A percentile compares a stretch with the other conserved stretches of the same genome.
These are phyloP conservation scores for Rhododendron ferrugineum DNA, from an alignment of 148 eudicot genomes.

Conservation along the genomic window DNA sequence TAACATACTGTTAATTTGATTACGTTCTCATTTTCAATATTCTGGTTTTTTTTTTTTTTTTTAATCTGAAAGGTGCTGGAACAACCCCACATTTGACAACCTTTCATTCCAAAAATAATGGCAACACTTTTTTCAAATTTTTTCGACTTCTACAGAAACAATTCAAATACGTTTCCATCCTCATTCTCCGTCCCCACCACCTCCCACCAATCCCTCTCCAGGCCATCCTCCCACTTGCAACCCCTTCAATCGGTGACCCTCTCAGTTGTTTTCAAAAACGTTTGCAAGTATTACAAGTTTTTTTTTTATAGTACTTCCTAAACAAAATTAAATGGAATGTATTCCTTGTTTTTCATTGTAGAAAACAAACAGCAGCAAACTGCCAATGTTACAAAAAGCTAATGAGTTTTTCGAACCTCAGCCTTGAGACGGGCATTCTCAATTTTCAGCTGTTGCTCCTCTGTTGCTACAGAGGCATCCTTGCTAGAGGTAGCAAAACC, in stretches of 20 bases:
- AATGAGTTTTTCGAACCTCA: conserved; percentile 44
- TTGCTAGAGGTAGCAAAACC: conserved; percentile 54
- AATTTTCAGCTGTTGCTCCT: conserved; percentile 71
- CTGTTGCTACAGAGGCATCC: conserved; percentile 27
- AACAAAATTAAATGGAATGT: not conserved
- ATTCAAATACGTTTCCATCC: not conserved
- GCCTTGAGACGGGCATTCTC: conserved; percentile 89
- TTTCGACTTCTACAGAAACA: not conserved
- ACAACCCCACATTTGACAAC: not conserved
- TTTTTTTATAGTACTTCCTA: not conserved
- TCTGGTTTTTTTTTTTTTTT: not conserved
- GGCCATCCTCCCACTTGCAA: not conserved
- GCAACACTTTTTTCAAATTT: not conserved
- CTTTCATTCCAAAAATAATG: not conserved
- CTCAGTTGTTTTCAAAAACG: not conserved
- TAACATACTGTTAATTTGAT: not conserved
- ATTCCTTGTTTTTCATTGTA: not conserved
- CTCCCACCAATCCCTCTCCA: not conserved
- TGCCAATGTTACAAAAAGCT: not conserved
- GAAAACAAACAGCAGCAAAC: not conserved
- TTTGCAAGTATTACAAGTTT: not conserved
- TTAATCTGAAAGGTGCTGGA: not conserved
- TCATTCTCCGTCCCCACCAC: not conserved
- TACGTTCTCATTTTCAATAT: not conserved
- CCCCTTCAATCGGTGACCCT: not conserved